Percentiles rank a stretch among this genome's conserved stretches.
Conservation (phyloP, 129 eudicot species). For the Centaurea solstitialis region DNA sequence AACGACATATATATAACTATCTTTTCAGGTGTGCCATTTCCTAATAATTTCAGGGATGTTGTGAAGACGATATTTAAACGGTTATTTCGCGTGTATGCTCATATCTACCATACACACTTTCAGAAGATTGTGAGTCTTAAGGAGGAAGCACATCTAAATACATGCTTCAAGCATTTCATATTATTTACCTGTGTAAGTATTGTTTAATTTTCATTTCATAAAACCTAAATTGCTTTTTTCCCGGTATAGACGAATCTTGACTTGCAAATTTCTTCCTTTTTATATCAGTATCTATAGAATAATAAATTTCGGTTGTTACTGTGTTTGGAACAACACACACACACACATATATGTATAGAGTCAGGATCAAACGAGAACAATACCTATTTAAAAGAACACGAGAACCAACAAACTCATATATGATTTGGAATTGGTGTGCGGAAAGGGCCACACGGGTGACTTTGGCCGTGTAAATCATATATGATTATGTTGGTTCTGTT, state of each 20-base stretch:
- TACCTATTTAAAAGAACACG: too few species aligned
- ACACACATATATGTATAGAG: too few species aligned
- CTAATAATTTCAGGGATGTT: constrained; percentile 85
- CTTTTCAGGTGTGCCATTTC: constrained; percentile 82
- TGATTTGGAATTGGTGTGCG: too few species aligned
- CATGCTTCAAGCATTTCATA: constrained; percentile 97
- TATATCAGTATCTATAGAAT: not conserved
- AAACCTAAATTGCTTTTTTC: not conserved
- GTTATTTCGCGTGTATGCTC: constrained; percentile 91
- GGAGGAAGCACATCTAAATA: constrained; percentile 92
- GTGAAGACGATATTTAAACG: constrained; percentile 90
- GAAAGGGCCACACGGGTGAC: too few species aligned
- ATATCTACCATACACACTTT: constrained; percentile 89
- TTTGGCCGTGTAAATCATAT: too few species aligned
- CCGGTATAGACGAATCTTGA: not conserved
- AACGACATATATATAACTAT: not conserved
- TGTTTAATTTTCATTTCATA: not conserved
- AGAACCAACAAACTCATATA: too few species aligned
- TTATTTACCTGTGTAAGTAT: constrained; percentile 85
- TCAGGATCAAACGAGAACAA: too few species aligned
- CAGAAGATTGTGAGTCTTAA: constrained; percentile 90
- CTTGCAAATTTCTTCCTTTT: not conserved
- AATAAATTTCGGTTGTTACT: not conserved
- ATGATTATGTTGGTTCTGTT: too few species aligned
- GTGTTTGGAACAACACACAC: not conserved